Percentiles rank a stretch among this genome's conserved stretches.
phyloP scores from a whole-genome alignment of 345 rosid genomes.

The Jatropha curcas region DNA sequence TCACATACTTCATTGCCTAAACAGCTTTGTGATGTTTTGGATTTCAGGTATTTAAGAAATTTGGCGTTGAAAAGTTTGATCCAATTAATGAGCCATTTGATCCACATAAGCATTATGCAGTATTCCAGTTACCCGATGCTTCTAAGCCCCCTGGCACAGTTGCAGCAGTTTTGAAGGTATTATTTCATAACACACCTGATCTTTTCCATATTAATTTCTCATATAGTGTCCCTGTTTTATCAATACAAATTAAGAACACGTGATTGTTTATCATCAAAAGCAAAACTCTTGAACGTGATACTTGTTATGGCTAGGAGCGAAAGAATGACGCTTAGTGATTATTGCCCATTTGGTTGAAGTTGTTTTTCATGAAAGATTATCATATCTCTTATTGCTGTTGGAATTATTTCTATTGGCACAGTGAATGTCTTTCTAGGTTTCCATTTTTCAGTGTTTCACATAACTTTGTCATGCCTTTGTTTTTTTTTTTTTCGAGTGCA shows the following conservation, averaged over 20 bases:
- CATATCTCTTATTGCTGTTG: not conserved
- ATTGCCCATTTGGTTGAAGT: not conserved
- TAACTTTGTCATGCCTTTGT: not conserved
- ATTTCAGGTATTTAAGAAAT: slow-evolving; percentile 70
- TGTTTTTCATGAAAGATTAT: not conserved
- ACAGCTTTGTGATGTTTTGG: slow-evolving; percentile 4
- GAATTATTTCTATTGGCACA: not conserved
- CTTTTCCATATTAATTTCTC: not conserved
- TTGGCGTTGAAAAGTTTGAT: slow-evolving; percentile 69
- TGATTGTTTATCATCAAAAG: not conserved
- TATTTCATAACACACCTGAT: not conserved
- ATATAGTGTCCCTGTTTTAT: not conserved
- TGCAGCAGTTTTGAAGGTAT: slow-evolving; percentile 86
- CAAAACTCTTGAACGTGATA: not conserved
- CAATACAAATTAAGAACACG: not conserved
- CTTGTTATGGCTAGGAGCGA: not conserved
- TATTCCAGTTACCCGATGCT: slow-evolving; percentile 72
- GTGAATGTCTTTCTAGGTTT: not conserved
- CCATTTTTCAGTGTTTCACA: not conserved
- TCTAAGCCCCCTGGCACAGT: slow-evolving; percentile 84
- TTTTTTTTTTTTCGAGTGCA: not conserved
- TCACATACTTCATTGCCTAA: slow-evolving; percentile 12
- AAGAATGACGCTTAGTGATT: not conserved
- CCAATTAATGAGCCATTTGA: slow-evolving; percentile 83
- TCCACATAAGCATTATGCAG: slow-evolving; percentile 87